Base-by-base conservation (phyloP, 345 rosid genomes). In the Syzygium aromaticum region DNA sequence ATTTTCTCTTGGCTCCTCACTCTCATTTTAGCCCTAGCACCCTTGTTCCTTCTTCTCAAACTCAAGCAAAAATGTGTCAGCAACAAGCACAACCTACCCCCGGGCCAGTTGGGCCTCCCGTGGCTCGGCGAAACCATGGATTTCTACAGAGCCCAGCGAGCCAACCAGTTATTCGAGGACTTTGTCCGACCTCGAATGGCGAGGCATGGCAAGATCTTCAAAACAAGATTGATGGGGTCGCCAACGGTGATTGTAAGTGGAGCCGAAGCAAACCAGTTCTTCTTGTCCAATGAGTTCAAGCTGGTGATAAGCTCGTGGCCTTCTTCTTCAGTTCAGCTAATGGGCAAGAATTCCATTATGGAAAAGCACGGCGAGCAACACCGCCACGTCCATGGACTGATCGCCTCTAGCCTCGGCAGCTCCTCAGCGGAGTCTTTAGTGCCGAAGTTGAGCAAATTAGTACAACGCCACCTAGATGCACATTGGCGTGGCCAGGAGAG, bases 251-350 rank as follows among this genome's bases (percentile, higher is more conserved):
- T 94, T 3, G 94, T 95, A 15, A 94, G 92, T 59, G 96, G 97
- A 77, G 93, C 94, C 30, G 95, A 94, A 89, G 98, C 96, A 4
- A 95, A 94, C 86, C 89, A 90, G 80, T 86, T 95, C 63, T 90
- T 94, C 86, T 25, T 95, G 51, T 93, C 97, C 0, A 95, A 93
- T 27, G 97, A 95, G 92, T 95, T 94, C 92, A 95, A 90, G 91
- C 85, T 94, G 84, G 97, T 95, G 87, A 84, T 94, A 63, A 95
- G 98, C 90, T 93, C 98, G 15, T 95, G 98, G 98, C 98, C 98
- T 63, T 90, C 93, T 11, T 88, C 96, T 2, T 93, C 97, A 22
- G 95, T 95, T 88, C 92, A 92, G 88, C 92, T 95, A 54, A 95
- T 94, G 96, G 97, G 97, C 9, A 92, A 85, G 86, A 91, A 93